Percentiles rank a stretch among this genome's conserved stretches.
These are phyloP conservation scores for Pneumocystis oryctolagi DNA, from an alignment of 1,139 yeast species.

Conservation along the genomic window DNA sequence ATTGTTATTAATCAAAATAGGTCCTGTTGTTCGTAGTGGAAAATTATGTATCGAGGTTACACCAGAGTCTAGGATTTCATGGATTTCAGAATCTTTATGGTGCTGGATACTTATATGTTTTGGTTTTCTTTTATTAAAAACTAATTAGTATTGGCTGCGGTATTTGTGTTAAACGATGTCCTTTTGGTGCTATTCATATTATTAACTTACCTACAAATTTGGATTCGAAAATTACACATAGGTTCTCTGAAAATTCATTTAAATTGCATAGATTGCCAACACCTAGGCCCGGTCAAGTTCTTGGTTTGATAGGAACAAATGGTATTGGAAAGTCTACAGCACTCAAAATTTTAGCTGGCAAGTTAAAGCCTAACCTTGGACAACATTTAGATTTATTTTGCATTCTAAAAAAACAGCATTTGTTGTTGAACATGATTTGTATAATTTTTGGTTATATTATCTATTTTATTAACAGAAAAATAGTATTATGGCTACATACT, in stretches of 20 bases:
- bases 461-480: background rate
- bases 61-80: slow-evolving; percentile 81
- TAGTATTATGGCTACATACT: slow-evolving; percentile 72
- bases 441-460: slow-evolving; percentile 29
- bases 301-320: slow-evolving; percentile 94
- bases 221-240: slow-evolving; percentile 82
- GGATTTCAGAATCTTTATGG: slow-evolving; percentile 85
- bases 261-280: slow-evolving; percentile 93
- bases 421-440: slow-evolving; percentile 94
- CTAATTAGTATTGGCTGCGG: slow-evolving; percentile 71
- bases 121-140: background rate
- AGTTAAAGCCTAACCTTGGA: slow-evolving; percentile 93
- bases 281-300: slow-evolving; percentile 97
- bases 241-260: slow-evolving; percentile 95
- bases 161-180: slow-evolving; percentile 97
- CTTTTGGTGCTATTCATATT: slow-evolving; percentile 89
- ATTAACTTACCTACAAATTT: slow-evolving; percentile 92
- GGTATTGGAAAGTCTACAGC: slow-evolving; percentile 99
- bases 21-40: slow-evolving; percentile 93
- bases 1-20: background rate
- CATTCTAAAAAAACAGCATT: slow-evolving; percentile 97
- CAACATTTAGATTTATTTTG: slow-evolving; percentile 55
- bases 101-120: background rate
- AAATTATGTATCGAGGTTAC: slow-evolving; percentile 92
- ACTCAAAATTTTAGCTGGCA: slow-evolving; percentile 91